Evolutionary conservation across 768 basidiomycete genomes (phyloP).

Genomic region (Hebeloma cylindrosporum): DNA sequence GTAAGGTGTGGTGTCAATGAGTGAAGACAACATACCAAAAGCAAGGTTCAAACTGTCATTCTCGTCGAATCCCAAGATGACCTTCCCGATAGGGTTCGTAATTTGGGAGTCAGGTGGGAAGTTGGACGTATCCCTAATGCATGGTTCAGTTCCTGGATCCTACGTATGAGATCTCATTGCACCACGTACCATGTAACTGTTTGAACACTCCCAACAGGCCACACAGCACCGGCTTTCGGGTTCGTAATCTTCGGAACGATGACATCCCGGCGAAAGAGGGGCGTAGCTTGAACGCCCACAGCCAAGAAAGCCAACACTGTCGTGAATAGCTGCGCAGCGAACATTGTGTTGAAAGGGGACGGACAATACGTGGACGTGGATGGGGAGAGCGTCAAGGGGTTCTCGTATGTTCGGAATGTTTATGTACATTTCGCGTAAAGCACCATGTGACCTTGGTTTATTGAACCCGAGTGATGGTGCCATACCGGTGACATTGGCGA

Average conservation of each 20-base stretch:
- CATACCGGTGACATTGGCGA: constrained; percentile 2
- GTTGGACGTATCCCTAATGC: constrained; percentile 48
- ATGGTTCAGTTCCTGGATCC: constrained; percentile 3
- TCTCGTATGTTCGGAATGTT: constrained; percentile 23
- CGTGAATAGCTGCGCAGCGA: constrained; percentile 24
- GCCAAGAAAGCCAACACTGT: constrained; percentile 15
- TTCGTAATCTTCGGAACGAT: constrained; percentile 50
- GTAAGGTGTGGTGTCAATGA: too few species aligned
- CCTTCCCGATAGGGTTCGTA: constrained; percentile 48
- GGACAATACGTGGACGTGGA: constrained; percentile 20
- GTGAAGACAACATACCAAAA: constrained; percentile 37
- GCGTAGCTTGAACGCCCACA: constrained; percentile 33
- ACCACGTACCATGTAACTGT: constrained; percentile 55
- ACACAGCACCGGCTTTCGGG: constrained; percentile 47
- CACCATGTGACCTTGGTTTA: constrained; percentile 19
- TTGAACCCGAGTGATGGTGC: constrained; percentile 10
- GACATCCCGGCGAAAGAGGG: constrained; percentile 43
- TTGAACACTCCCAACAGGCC: constrained; percentile 47
- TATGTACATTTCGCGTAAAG: constrained; percentile 22
- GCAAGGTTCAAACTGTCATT: constrained; percentile 54
- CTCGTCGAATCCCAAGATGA: constrained; percentile 51
- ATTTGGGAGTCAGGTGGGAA: constrained; percentile 45
- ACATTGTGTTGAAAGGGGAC: constrained; percentile 27
- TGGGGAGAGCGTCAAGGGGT: constrained; percentile 19
- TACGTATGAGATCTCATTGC: background rate